A percentile compares a stretch with the other conserved stretches of the same genome.
Evolutionary conservation across 805 yeast genomes (phyloP).

Genomic region (Yarrowia bubula): DNA sequence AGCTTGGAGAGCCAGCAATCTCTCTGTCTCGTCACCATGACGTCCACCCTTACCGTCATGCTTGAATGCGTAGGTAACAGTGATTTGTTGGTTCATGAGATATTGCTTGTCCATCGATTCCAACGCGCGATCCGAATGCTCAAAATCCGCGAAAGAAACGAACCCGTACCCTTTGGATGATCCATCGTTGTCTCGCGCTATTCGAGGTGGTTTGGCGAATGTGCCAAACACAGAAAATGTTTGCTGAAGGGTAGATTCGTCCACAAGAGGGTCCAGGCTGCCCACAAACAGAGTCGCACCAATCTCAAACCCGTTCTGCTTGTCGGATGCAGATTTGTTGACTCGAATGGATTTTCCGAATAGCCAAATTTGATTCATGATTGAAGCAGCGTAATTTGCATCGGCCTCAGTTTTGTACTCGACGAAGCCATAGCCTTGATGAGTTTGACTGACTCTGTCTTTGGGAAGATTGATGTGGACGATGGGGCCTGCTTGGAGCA

Average conservation of each 20-base stretch:
- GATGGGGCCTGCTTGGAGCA: constrained; percentile 82
- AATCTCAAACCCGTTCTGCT: constrained; percentile 41
- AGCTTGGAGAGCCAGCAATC: constrained; percentile 67
- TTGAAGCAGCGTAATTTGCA: constrained; percentile 63
- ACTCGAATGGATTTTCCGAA: constrained; percentile 62
- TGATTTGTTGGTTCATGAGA: constrained; percentile 63
- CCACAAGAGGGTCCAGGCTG: constrained; percentile 64
- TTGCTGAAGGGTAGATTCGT: constrained; percentile 52
- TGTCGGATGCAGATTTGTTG: constrained; percentile 47
- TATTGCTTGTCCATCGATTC: constrained; percentile 64
- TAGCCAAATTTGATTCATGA: constrained; percentile 59
- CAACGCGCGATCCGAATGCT: constrained; percentile 68
- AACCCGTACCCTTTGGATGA: constrained; percentile 64
- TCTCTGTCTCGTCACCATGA: constrained; percentile 80
- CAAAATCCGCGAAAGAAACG: constrained; percentile 61
- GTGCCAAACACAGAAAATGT: constrained; percentile 71
- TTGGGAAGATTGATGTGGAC: constrained; percentile 69
- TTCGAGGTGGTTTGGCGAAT: constrained; percentile 49
- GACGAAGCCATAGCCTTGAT: constrained; percentile 87
- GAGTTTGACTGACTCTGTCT: constrained; percentile 65
- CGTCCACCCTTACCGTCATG: constrained; percentile 53
- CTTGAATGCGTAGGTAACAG: constrained; percentile 70
- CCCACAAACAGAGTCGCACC: constrained; percentile 73
- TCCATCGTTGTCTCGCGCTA: constrained; percentile 52
- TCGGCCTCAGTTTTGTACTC: constrained; percentile 62